phyloP scores from a whole-genome alignment of 116 monocot genomes.

The Dioscorea cayenensis region DNA sequence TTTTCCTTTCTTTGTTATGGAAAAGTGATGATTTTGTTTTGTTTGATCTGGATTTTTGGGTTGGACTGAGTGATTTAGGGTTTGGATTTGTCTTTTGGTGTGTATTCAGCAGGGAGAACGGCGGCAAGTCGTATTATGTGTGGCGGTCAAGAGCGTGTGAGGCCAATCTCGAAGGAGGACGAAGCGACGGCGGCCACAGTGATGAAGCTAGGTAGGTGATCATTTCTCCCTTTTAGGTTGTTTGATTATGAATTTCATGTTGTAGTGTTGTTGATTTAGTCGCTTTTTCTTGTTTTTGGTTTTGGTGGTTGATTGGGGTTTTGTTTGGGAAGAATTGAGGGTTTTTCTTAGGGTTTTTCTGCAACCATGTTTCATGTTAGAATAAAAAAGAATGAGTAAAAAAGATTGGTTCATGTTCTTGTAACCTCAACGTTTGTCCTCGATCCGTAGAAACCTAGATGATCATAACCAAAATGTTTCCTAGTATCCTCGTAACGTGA shows the following conservation, averaged over 20 bases:
- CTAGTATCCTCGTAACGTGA: conserved; percentile 30
- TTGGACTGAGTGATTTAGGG: not conserved
- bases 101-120: conserved; percentile 3
- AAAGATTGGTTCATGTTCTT: conserved; percentile 3
- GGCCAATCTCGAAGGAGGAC: not conserved
- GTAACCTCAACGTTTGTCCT: conserved; percentile 10
- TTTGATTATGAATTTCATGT: no score
- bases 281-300: no score
- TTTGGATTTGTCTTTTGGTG: not conserved
- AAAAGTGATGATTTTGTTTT: not conserved
- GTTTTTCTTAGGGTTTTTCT: no score
- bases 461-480: conserved; percentile 68
- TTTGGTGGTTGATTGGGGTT: no score
- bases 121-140: conserved; percentile 18
- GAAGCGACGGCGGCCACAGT: not conserved
- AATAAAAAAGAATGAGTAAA: not conserved
- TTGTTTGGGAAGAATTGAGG: no score
- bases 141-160: conserved; percentile 16
- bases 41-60: not conserved
- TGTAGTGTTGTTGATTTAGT: no score
- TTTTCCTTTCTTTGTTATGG: not conserved
- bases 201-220: no score
- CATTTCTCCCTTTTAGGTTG: no score
- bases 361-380: no score
- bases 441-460: conserved; percentile 57